Base-by-base conservation (phyloP, 805 yeast genomes). In the Lipomyces spencermartinsiae region DNA sequence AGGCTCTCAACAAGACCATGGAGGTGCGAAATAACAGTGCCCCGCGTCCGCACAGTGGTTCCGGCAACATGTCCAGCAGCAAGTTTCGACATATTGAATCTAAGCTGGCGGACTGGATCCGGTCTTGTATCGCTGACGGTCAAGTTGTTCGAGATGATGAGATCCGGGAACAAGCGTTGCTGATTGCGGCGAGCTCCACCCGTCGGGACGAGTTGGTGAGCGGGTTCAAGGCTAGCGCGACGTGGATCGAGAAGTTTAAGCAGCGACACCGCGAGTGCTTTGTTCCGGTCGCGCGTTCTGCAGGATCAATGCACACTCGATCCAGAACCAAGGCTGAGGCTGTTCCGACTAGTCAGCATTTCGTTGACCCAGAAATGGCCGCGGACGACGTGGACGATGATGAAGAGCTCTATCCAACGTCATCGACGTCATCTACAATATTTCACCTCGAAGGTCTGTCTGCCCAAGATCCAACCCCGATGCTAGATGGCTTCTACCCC, bases 1-100 rank as follows among this genome's bases (percentile, higher is more conserved):
- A 70, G 63, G 70, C 62, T 25, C 60, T 70, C 64, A 68, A 68
- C 67, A 57, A 54, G 62, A 22, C 57, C 43, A 58, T 59, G 67
- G 62, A 58, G 12, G 46, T 35, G 34, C 22, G 62, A 22, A 55
- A 51, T 31, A 16, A 56, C 46, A n/a, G 34, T 59, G 16, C 35
- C 8, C 25, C 65, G n/a, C 22, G 57, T 35, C 35, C 16, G 25
- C 35, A 22, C 7, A 16, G 2, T n/a, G n/a, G 7, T n/a, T 31
- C 63, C 35, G 9, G 34, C 62, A 29, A n/a, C 25, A 3, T 54
- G 7, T 22, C 34, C 29, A 25, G n/a, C 34, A 51, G 64, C 31
- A 29, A 14, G n/a, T 49, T 16, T 43, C 39, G 58, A 16, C 43
- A 29, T 12, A 14, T 54, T 6, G 69, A 62, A 39, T 31, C 10